Percentiles rank a stretch among this genome's conserved stretches.
Evolutionary conservation across 345 rosid species (phyloP).

Genomic region (Syzygium grande): DNA sequence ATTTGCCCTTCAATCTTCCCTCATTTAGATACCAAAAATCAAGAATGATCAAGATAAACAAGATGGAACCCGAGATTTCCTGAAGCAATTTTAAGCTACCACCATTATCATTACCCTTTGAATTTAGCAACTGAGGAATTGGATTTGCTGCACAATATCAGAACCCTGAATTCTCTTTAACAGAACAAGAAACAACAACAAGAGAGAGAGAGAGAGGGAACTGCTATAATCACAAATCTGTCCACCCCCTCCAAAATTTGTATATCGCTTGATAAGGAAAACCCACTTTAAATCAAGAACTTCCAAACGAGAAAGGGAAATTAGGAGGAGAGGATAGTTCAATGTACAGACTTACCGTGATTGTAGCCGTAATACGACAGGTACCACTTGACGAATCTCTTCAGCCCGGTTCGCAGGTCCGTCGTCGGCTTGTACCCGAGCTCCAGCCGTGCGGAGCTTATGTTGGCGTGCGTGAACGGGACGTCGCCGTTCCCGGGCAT

Average conservation of each 20-base stretch:
- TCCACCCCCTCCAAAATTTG: no score
- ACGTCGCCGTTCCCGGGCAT: slow-evolving; percentile 97
- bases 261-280: no score
- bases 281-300: not conserved
- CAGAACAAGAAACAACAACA: not conserved
- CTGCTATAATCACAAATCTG: not conserved
- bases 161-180: not conserved
- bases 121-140: not conserved
- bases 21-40: not conserved
- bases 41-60: not conserved
- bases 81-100: not conserved
- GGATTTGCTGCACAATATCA: not conserved
- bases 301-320: not conserved
- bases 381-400: slow-evolving; percentile 77
- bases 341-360: slow-evolving; percentile 28
- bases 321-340: not conserved
- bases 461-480: slow-evolving; percentile 77
- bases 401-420: slow-evolving; percentile 81
- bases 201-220: not conserved
- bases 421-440: slow-evolving; percentile 79
- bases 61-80: not conserved
- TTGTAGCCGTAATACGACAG: slow-evolving; percentile 63
- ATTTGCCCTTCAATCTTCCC: not conserved
- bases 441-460: slow-evolving; percentile 48
- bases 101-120: not conserved